These are phyloP conservation scores for Rhizopogon rudus DNA, from an alignment of 768 basidiomycete species.

Conservation along the genomic window DNA sequence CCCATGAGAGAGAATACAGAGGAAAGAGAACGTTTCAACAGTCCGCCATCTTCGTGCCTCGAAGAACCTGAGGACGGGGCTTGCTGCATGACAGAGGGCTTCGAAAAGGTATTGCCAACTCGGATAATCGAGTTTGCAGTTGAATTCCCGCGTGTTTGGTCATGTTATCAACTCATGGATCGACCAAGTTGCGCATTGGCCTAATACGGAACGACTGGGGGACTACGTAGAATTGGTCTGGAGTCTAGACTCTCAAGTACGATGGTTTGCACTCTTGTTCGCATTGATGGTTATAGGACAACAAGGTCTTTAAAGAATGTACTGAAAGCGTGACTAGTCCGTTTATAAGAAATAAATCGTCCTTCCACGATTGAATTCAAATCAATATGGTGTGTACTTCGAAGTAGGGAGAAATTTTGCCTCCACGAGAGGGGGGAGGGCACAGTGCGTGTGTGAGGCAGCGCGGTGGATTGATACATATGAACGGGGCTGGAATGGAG, in stretches of 20 bases:
- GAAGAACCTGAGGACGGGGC: neutral
- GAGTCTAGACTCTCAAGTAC: no score
- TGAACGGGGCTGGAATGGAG: neutral
- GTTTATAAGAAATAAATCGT: neutral
- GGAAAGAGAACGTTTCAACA: constrained; percentile 29
- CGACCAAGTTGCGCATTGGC: no score
- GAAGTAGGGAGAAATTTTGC: neutral
- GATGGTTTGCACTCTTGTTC: no score
- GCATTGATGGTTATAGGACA: neutral
- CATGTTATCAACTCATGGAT: neutral
- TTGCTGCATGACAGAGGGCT: neutral
- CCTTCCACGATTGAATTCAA: neutral
- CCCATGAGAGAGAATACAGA: constrained; percentile 67
- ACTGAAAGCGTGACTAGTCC: neutral
- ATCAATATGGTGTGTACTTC: neutral
- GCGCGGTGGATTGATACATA: neutral
- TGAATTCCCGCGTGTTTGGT: neutral
- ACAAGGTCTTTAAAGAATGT: neutral
- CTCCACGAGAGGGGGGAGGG: neutral
- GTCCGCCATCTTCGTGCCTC: constrained; percentile 6
- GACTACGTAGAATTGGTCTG: no score
- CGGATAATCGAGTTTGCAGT: no score
- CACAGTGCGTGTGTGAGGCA: no score
- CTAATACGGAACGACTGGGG: no score
- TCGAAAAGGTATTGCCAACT: neutral